Conservation (phyloP, 805 yeast genomes). For the Dipodascopsis tothii region DNA sequence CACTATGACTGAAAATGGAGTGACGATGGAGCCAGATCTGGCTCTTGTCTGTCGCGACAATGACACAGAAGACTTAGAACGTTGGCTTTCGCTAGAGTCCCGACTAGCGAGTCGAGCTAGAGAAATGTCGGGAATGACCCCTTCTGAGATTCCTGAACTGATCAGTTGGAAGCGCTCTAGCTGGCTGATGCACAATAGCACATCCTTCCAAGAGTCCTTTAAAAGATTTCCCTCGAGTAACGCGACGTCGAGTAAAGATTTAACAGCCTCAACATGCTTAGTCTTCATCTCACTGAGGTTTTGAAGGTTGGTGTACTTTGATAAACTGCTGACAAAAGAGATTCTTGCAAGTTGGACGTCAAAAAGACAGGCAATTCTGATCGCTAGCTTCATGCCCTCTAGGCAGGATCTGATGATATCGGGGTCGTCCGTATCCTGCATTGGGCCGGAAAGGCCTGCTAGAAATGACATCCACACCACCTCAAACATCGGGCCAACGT, state of each 20-base stretch:
- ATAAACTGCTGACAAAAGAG: conserved; percentile 82
- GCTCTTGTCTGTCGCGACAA: conserved; percentile 1
- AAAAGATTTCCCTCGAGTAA: conserved; percentile 70
- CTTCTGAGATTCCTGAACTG: conserved; percentile 79
- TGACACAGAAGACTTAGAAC: conserved; percentile 10
- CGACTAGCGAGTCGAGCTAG: conserved; percentile 57
- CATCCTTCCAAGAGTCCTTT: conserved; percentile 73
- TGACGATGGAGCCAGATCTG: conserved; percentile 4
- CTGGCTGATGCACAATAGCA: conserved; percentile 77
- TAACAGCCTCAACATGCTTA: conserved; percentile 76
- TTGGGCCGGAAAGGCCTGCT: conserved; percentile 90
- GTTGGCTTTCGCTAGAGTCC: conserved; percentile 23
- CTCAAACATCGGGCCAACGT: conserved; percentile 87
- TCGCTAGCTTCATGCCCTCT: conserved; percentile 78
- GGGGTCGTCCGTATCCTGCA: conserved; percentile 77
- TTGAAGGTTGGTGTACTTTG: conserved; percentile 75
- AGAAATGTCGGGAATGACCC: conserved; percentile 75
- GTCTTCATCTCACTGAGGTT: conserved; percentile 68
- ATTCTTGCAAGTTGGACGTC: conserved; percentile 77
- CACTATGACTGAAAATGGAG: conserved; percentile 26
- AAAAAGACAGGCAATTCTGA: conserved; percentile 75
- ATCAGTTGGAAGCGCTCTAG: conserved; percentile 83
- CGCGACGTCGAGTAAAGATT: conserved; percentile 66
- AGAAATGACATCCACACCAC: conserved; percentile 94
- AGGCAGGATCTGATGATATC: conserved; percentile 52